A percentile compares a stretch with the other conserved stretches of the same genome.
These are phyloP conservation scores for Musa balbisiana DNA, from an alignment of 202 grass and related monocot species.

Conservation along the genomic window DNA sequence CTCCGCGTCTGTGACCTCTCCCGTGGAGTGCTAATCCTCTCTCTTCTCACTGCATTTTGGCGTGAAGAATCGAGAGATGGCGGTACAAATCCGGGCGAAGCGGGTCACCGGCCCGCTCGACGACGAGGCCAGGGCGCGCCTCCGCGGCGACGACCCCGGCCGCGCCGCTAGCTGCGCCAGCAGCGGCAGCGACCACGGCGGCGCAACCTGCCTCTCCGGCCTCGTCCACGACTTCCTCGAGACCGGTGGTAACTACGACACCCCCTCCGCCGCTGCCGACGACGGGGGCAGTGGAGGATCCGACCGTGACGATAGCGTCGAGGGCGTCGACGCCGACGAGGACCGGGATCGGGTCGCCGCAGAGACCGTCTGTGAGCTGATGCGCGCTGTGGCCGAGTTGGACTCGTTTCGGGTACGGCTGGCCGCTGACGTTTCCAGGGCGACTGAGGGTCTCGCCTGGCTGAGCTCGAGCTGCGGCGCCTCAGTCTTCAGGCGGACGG, in stretches of 20 bases:
- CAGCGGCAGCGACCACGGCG: slow-evolving; percentile 78
- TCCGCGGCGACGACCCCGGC: slow-evolving; percentile 35
- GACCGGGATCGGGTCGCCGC: slow-evolving; percentile 20
- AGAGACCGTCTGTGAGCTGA: slow-evolving; percentile 35
- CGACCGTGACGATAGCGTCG: slow-evolving; percentile 8
- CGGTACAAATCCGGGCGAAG: slow-evolving; percentile 34
- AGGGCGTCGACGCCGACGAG: not conserved
- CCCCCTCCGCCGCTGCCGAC: not conserved
- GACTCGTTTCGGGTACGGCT: slow-evolving; percentile 63
- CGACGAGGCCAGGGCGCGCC: slow-evolving; percentile 48
- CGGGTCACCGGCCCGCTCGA: slow-evolving; percentile 25
- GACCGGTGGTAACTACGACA: slow-evolving; percentile 6
- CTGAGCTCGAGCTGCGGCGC: slow-evolving; percentile 21
- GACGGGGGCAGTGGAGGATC: slow-evolving; percentile 1
- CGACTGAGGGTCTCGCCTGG: slow-evolving; percentile 25
- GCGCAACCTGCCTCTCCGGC: slow-evolving; percentile 53
- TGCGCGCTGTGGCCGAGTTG: slow-evolving; percentile 38
- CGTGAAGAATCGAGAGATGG: slow-evolving; percentile 7
- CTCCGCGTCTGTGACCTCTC: too few species aligned
- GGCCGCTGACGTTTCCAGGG: slow-evolving; percentile 27
- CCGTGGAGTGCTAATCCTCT: too few species aligned
- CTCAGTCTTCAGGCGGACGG: slow-evolving; percentile 35
- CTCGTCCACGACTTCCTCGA: slow-evolving; percentile 79
- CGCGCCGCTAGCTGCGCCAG: slow-evolving; percentile 21
- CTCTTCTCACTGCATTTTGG: not conserved